Base-by-base conservation (phyloP, 2,329 filamentous ascomycete species). In the Aspergillus ustus region DNA sequence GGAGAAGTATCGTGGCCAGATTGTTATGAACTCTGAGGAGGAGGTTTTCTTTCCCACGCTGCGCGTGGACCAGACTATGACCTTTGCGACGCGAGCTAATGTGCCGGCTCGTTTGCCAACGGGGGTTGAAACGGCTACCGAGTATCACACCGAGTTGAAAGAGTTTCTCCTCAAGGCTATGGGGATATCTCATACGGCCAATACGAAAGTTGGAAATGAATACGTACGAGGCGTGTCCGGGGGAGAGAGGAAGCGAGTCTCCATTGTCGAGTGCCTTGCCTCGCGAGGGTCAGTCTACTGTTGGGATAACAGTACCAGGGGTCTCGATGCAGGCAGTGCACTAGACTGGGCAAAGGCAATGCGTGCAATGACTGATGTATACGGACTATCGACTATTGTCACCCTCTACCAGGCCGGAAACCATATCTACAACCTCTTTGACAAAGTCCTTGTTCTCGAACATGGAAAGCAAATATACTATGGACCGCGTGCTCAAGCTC, bases 371-470 rank as follows among this genome's bases (percentile, higher is more conserved):
- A 89, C 88, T 0, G 86, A 90, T 63, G 81, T 87, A 1, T 76
- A 86, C 5, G 85, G 86, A 0, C 76, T 89, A 3, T 78, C 86
- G 0, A 84, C 86, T 0, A 85, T 89, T 51, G 85, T 89, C 15
- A 89, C 87, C 0, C 78, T 90, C 0, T 91, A 91, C 70, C 89
- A 91, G 70, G 88, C 89, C 3, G 87, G 87, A 6, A 89, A 91
- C 59, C 86, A 84, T 25, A 90, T 91, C 61, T 90, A 89, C 71
- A 79, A 89, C 28, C 80, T 87, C 0, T 91, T 91, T 70, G 88
- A 91, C 71, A 91, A 91, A 69, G 87, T 90, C 0, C 79, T 91
- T 0, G 83, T 91, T 9, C 81, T 91, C 2, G 87, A 91, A 50
- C 83, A 86, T 60, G 89, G 89, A 51, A 85, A 87, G 63, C 74